Percentiles rank a stretch among this genome's conserved stretches.
These are phyloP conservation scores for Passalora sequoiae DNA, from an alignment of 2,329 filamentous ascomycete species.

Conservation along the genomic window DNA sequence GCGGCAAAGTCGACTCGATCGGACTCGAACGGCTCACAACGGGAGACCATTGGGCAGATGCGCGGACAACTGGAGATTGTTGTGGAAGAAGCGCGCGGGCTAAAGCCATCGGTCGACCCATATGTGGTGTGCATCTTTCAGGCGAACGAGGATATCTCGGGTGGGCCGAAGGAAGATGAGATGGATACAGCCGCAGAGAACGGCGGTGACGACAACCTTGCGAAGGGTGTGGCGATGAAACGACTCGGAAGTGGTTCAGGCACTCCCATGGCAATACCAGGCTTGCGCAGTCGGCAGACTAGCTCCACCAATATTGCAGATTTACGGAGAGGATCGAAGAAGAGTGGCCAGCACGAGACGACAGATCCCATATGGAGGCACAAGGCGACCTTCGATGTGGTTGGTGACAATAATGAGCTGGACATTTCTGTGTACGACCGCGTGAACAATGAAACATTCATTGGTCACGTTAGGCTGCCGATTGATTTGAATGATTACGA, in stretches of 20 bases:
- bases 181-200: slow-evolving; percentile 35
- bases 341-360: slow-evolving; percentile 57
- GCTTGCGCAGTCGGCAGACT: slow-evolving; percentile 84
- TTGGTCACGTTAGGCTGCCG: slow-evolving; percentile 82
- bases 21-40: slow-evolving; percentile 29
- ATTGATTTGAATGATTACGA: slow-evolving; percentile 65
- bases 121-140: slow-evolving; percentile 98
- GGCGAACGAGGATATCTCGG: slow-evolving; percentile 91
- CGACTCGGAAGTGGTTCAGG: slow-evolving; percentile 71
- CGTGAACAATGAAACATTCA: slow-evolving; percentile 76
- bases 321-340: slow-evolving; percentile 39
- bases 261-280: slow-evolving; percentile 86
- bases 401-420: slow-evolving; percentile 82
- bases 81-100: slow-evolving; percentile 76
- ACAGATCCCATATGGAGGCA: slow-evolving; percentile 94
- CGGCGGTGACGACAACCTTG: slow-evolving; percentile 53
- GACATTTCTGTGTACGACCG: slow-evolving; percentile 93
- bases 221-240: slow-evolving; percentile 46
- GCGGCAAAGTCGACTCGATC: slow-evolving; percentile 37
- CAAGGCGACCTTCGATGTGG: slow-evolving; percentile 90
- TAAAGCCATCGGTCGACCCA: slow-evolving; percentile 78
- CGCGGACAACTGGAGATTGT: slow-evolving; percentile 88
- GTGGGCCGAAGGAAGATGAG: slow-evolving; percentile 64
- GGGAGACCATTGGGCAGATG: slow-evolving; percentile 62
- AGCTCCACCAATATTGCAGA: slow-evolving; percentile 85